Evolutionary conservation across 2,329 filamentous ascomycete species (phyloP).

Genomic region (Orbilia quercus): DNA sequence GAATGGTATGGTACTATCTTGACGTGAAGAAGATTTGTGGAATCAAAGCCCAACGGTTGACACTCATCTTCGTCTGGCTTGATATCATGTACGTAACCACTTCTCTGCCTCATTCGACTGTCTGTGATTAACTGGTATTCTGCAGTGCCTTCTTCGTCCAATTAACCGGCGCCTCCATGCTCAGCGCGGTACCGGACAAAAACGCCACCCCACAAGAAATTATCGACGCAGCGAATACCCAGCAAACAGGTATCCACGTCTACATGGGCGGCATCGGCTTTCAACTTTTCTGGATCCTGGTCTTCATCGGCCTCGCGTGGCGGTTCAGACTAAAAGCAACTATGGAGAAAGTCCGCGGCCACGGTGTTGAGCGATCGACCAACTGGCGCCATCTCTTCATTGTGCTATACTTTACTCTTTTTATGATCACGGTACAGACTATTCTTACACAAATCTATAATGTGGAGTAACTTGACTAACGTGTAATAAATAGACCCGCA

Average conservation of each 20-base stretch:
- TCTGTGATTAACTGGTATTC: slow-evolving; percentile 17
- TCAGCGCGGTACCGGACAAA: slow-evolving; percentile 58
- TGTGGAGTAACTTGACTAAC: neutral
- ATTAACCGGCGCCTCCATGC: slow-evolving; percentile 63
- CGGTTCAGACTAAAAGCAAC: slow-evolving; percentile 60
- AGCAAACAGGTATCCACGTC: slow-evolving; percentile 63
- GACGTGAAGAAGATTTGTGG: slow-evolving; percentile 62
- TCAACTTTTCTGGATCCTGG: slow-evolving; percentile 67
- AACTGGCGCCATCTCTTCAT: slow-evolving; percentile 60
- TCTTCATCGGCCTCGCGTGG: slow-evolving; percentile 65
- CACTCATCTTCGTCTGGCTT: slow-evolving; percentile 66
- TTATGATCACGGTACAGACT: slow-evolving; percentile 63
- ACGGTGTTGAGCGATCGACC: slow-evolving; percentile 28
- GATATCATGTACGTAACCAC: no score
- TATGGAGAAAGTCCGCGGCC: slow-evolving; percentile 15
- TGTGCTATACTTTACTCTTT: slow-evolving; percentile 62
- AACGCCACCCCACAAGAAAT: slow-evolving; percentile 63
- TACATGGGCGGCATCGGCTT: slow-evolving; percentile 70
- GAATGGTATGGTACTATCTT: slow-evolving; percentile 62
- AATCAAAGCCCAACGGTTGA: slow-evolving; percentile 63
- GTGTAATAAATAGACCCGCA: slow-evolving; percentile 65
- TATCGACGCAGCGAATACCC: slow-evolving; percentile 59
- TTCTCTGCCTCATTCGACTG: neutral
- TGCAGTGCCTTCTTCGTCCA: slow-evolving; percentile 65
- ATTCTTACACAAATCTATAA: neutral